Base-by-base conservation (phyloP, 1,284 basidiomycete species). In the Psilocybe mexicana region DNA sequence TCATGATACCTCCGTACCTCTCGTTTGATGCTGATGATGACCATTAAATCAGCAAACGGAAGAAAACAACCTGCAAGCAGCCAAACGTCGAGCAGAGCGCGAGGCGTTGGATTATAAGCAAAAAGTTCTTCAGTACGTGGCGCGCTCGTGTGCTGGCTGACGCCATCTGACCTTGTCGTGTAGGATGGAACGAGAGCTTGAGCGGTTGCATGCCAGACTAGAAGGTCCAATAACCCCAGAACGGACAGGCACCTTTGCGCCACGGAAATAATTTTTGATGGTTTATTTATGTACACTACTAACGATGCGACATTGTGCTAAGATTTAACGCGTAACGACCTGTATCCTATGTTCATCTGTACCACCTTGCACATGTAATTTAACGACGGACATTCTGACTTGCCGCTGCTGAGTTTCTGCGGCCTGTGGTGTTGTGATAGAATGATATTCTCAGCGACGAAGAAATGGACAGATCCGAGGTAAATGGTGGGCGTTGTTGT, bases 51-150 rank as follows among this genome's bases (percentile, higher is more conserved):
- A 92, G 90, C 88, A 89, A 85, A 88, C 85, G 6, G 80, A 82
- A 44, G 88, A 88, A 70, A 85, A 77, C 61, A 78, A 82, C 30
- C 74, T 92, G 2, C 84, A 88, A 62, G 78, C 88, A 12, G 83
- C 81, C 23, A 91, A 91, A 70, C 83, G 90, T 48, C 81, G 88
- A 50, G 87, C 87, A 43, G 90, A 92, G 67, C 80, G 89, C 26
- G 89, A 92, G 66, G 87, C 86, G 24, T 81, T 76, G 0, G 90
- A 92, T 63, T 83, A 82, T 64, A 88, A 85, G 70, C 87, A 90
- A 72, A 83, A 84, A 61, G 79, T 85, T 35, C 75, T 91, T 14
- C 85, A 80, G 88, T 91, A 65, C 51, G 85, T 71, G 7, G 18
- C 18, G 18, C 18, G 18, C 18, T 49, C 42, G n/a, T 53, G 25